These are phyloP conservation scores for Byssothecium circinans DNA, from an alignment of 2,329 filamentous ascomycete species.

Conservation along the genomic window DNA sequence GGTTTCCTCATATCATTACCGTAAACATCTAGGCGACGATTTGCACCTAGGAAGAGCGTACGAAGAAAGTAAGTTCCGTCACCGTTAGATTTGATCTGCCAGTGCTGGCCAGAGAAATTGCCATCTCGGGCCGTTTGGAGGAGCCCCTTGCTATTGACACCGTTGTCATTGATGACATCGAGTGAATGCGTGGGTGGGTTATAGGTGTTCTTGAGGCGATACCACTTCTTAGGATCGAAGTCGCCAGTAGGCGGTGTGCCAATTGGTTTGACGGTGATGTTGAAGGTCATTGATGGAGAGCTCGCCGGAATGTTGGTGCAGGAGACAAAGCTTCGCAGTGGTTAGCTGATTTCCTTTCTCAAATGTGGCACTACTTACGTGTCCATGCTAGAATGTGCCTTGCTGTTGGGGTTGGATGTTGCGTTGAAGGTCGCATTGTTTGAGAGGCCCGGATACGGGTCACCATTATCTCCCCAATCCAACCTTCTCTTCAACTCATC, in stretches of 20 bases:
- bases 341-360: too few species aligned
- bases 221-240: constrained; percentile 24
- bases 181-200: constrained; percentile 16
- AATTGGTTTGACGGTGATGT: constrained; percentile 20
- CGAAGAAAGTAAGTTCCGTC: constrained; percentile 21
- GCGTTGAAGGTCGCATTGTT: too few species aligned
- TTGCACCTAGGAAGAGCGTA: constrained; percentile 22
- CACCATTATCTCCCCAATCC: too few species aligned
- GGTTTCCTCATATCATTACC: constrained; percentile 6
- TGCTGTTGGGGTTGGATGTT: too few species aligned
- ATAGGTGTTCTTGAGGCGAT: constrained; percentile 25
- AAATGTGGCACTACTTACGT: too few species aligned
- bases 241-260: constrained; percentile 3
- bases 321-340: constrained; percentile 13
- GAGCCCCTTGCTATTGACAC: constrained; percentile 12
- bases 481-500: too few species aligned
- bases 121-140: constrained; percentile 19
- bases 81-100: constrained; percentile 23
- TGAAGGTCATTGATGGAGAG: constrained; percentile 21
- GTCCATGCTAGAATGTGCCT: too few species aligned
- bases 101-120: constrained; percentile 26
- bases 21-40: constrained; percentile 12
- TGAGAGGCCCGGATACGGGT: too few species aligned
- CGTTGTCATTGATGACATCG: constrained; percentile 28
- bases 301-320: constrained; percentile 19